Percentiles rank a stretch among this genome's conserved stretches.
phyloP scores from a whole-genome alignment of 2,329 filamentous ascomycete genomes.

The Teratosphaeriaceae sp. region DNA sequence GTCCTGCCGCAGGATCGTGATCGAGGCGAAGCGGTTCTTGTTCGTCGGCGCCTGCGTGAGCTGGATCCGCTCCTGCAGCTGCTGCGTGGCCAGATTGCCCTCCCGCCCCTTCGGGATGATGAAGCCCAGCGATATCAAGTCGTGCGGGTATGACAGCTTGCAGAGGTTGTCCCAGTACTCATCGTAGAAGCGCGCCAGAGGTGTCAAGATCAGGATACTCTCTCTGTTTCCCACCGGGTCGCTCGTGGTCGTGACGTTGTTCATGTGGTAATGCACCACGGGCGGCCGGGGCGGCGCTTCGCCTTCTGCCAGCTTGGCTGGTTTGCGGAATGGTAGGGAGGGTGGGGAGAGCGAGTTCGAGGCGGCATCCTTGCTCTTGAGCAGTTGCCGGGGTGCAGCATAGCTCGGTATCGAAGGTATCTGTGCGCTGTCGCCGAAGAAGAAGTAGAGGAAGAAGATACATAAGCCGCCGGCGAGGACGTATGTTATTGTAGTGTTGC shows the following conservation, averaged over 20 bases:
- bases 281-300: constrained; percentile 63
- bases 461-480: constrained; percentile 64
- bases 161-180: constrained; percentile 93
- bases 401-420: constrained; percentile 48
- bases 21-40: constrained; percentile 78
- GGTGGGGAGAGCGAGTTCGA: constrained; percentile 66
- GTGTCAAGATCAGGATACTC: constrained; percentile 84
- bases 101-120: constrained; percentile 92
- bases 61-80: constrained; percentile 76
- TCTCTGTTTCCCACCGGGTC: constrained; percentile 74
- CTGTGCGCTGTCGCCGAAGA: constrained; percentile 51
- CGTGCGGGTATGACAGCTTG: constrained; percentile 79
- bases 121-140: constrained; percentile 90
- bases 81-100: constrained; percentile 76
- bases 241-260: constrained; percentile 79
- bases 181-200: constrained; percentile 87
- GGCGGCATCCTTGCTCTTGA: constrained; percentile 49
- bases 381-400: constrained; percentile 41
- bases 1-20: constrained; percentile 93
- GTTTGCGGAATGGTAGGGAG: constrained; percentile 67
- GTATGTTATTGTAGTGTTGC: constrained; percentile 70
- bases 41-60: constrained; percentile 79
- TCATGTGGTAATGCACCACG: constrained; percentile 88
- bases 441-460: constrained; percentile 49
- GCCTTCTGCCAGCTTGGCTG: constrained; percentile 47